phyloP scores from a whole-genome alignment of 371 early-diverging fungal genomes.

The Lichtheimia hyalospora region DNA sequence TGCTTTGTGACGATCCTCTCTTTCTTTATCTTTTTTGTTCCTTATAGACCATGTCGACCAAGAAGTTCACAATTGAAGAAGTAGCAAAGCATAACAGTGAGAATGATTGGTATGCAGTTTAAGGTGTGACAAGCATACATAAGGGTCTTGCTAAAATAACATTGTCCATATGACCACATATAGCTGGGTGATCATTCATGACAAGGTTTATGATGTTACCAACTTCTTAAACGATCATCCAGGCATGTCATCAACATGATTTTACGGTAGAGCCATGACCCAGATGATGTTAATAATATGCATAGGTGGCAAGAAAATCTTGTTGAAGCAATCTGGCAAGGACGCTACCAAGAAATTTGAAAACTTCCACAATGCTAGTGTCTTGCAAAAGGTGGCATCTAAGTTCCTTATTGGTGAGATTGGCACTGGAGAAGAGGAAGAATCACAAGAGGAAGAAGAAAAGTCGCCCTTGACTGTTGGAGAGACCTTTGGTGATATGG shows the following conservation, averaged over 20 bases:
- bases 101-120: conserved; percentile 57
- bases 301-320: conserved; percentile 58
- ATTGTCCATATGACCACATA: too few relatives aligned
- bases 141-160: too few relatives aligned
- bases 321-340: conserved; percentile 79
- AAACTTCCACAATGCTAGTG: conserved; percentile 71
- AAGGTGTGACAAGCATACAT: not conserved
- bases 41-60: conserved; percentile 18
- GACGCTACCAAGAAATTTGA: conserved; percentile 91
- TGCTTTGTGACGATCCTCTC: too few relatives aligned
- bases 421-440: conserved; percentile 21
- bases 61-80: conserved; percentile 63
- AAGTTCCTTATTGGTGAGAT: conserved; percentile 61
- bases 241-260: conserved; percentile 15
- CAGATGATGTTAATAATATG: not conserved
- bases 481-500: conserved; percentile 69
- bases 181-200: conserved; percentile 88
- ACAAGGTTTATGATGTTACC: conserved; percentile 78
- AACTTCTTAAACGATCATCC: conserved; percentile 79
- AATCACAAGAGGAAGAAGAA: conserved; percentile 19
- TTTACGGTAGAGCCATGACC: not conserved
- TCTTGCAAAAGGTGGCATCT: conserved; percentile 62
- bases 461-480: conserved; percentile 15
- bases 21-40: too few relatives aligned
- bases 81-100: conserved; percentile 71